Percentiles rank a stretch among this genome's conserved stretches.
phyloP scores from a whole-genome alignment of 371 early-diverging fungal species.

The Entomophthora muscae region DNA sequence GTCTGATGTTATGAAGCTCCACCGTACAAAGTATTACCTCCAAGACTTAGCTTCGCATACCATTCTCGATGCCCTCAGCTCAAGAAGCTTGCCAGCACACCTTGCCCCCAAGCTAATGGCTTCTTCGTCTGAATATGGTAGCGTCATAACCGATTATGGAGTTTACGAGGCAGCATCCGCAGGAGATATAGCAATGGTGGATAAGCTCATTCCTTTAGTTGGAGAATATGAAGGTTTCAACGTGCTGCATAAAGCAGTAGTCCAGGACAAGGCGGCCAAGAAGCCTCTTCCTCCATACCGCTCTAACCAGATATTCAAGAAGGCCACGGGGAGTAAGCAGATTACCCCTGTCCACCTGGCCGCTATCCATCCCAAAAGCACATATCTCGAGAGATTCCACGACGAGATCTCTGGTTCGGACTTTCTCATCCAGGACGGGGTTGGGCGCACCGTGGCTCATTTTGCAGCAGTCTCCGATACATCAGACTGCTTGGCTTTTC shows the following conservation, averaged over 20 bases:
- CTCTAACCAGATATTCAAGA: constrained; percentile 26
- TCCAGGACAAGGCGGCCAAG: constrained; percentile 6
- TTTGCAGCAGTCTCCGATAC: constrained; percentile 34
- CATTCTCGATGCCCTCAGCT: not conserved
- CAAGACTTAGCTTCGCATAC: not conserved
- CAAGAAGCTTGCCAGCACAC: too few relatives aligned
- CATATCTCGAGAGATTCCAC: constrained; percentile 21
- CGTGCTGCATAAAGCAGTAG: constrained; percentile 23
- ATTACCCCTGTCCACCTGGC: too few relatives aligned
- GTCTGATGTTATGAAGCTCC: constrained; percentile 10
- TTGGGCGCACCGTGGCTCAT: constrained; percentile 28
- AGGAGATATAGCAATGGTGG: too few relatives aligned
- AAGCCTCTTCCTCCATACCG: constrained; percentile 19
- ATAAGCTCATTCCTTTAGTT: too few relatives aligned
- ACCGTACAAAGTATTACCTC: too few relatives aligned
- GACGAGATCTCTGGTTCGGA: constrained; percentile 21
- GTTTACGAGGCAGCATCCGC: too few relatives aligned
- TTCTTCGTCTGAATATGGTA: too few relatives aligned
- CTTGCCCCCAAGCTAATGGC: too few relatives aligned
- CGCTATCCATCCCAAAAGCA: constrained; percentile 20
- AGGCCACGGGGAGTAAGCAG: constrained; percentile 14
- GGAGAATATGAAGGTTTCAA: too few relatives aligned
- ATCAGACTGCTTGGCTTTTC: constrained; percentile 23
- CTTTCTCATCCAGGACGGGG: constrained; percentile 19
- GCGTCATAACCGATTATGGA: too few relatives aligned